phyloP scores from a whole-genome alignment of 768 basidiomycete species.

The Flagelloscypha sp. region DNA sequence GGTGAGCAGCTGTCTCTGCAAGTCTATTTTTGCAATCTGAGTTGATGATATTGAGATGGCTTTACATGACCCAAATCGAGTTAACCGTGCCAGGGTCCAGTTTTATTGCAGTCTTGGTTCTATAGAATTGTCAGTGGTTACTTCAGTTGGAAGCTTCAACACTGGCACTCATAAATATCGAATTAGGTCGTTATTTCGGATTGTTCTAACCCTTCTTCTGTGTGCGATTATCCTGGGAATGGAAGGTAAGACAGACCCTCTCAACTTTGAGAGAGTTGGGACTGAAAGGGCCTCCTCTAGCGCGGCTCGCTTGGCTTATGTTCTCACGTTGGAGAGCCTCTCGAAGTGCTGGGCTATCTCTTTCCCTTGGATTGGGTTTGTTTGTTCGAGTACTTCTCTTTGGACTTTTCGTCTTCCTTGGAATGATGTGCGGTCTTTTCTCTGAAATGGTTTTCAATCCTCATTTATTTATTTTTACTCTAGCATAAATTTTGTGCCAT shows the following conservation, averaged over 20 bases:
- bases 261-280: neutral
- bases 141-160: too few relatives aligned
- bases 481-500: slow-evolving; percentile 22
- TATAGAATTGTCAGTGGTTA: slow-evolving; percentile 15
- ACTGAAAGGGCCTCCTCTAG: slow-evolving; percentile 11
- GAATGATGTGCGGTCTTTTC: slow-evolving; percentile 20
- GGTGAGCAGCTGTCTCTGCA: slow-evolving; percentile 10
- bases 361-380: slow-evolving; percentile 18
- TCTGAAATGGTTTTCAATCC: neutral
- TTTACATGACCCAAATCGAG: slow-evolving; percentile 17
- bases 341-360: slow-evolving; percentile 20
- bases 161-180: too few relatives aligned
- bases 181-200: too few relatives aligned
- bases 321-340: slow-evolving; percentile 24
- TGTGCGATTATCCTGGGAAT: neutral
- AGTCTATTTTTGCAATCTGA: neutral
- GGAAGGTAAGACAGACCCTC: slow-evolving; percentile 17
- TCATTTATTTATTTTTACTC: neutral
- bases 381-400: slow-evolving; percentile 26
- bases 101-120: slow-evolving; percentile 25
- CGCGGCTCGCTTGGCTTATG: slow-evolving; percentile 19
- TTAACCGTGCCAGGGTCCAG: slow-evolving; percentile 15
- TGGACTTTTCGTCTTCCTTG: slow-evolving; percentile 23
- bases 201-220: neutral
- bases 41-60: slow-evolving; percentile 13